Percentiles rank a stretch among this genome's conserved stretches.
Conservation (phyloP, 164 flowering plant genomes). For the Aristolochia californica region DNA sequence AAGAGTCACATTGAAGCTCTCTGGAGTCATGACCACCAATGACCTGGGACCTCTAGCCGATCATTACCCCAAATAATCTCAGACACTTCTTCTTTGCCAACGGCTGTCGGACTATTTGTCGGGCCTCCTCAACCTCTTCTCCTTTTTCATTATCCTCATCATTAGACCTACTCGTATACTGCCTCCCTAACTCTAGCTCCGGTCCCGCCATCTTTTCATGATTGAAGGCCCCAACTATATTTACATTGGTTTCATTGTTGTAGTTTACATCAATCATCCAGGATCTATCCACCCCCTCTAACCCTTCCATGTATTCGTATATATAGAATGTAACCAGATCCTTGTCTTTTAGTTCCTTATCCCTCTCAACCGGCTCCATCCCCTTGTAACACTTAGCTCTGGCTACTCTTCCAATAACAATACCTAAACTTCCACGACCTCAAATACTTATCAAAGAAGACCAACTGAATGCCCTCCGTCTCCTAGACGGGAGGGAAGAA, state of each 20-base stretch:
- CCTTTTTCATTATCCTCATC: constrained; percentile 4
- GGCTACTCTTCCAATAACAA: constrained; percentile 85
- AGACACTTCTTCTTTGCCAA: constrained; percentile 10
- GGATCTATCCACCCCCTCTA: constrained; percentile 4
- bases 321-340: constrained; percentile 39
- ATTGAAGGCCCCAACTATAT: background rate
- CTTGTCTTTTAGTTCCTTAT: constrained; percentile 36
- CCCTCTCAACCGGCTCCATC: constrained; percentile 73
- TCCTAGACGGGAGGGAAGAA: constrained; percentile 32
- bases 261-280: constrained; percentile 19
- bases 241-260: background rate
- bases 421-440: constrained; percentile 67
- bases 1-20: too few relatives aligned
- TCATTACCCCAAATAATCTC: constrained; percentile 32
- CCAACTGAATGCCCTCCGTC: constrained; percentile 24
- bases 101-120: background rate
- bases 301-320: constrained; percentile 16
- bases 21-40: too few relatives aligned
- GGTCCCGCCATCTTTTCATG: constrained; percentile 8
- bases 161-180: background rate
- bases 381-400: constrained; percentile 73
- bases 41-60: constrained; percentile 3
- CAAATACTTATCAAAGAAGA: constrained; percentile 34
- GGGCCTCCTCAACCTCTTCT: constrained; percentile 1
- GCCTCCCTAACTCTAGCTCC: constrained; percentile 9